phyloP scores from a whole-genome alignment of 176 grass and related monocot genomes.

The Hyparrhenia diplandra region DNA sequence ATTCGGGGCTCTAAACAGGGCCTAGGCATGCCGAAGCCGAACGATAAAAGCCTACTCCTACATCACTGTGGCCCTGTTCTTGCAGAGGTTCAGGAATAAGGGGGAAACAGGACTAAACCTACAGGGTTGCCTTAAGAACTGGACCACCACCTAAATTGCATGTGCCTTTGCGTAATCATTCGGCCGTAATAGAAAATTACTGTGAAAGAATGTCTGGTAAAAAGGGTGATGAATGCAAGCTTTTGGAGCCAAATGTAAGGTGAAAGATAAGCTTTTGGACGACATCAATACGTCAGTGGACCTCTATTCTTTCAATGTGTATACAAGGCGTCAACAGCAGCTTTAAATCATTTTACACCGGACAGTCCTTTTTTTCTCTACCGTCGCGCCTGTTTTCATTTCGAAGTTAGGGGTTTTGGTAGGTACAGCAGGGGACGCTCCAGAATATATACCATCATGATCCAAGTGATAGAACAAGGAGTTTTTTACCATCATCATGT shows the following conservation, averaged over 20 bases:
- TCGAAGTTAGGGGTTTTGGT: conserved; percentile 17
- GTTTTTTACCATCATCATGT: neutral
- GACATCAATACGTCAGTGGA: conserved; percentile 41
- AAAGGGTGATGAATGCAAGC: conserved; percentile 24
- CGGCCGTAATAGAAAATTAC: conserved; percentile 24
- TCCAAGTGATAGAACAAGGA: neutral
- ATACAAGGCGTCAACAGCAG: conserved; percentile 14
- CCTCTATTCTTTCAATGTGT: conserved; percentile 25
- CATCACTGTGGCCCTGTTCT: conserved; percentile 25
- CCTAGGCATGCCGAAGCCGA: conserved; percentile 47
- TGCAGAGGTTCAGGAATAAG: conserved; percentile 27
- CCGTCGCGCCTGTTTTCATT: conserved; percentile 20
- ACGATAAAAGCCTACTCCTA: conserved; percentile 14
- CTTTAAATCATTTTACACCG: conserved; percentile 21
- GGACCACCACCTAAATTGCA: conserved; percentile 30
- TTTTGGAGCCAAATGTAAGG: conserved; percentile 30
- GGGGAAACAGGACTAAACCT: neutral
- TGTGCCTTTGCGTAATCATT: conserved; percentile 5
- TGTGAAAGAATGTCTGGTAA: neutral
- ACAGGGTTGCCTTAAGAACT: conserved; percentile 32
- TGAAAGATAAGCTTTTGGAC: conserved; percentile 32
- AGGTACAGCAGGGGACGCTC: conserved; percentile 14
- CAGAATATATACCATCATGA: neutral
- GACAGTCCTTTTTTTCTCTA: conserved; percentile 16
- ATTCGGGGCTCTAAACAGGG: too few species aligned